These are phyloP conservation scores for Nicotiana paniculata DNA, from an alignment of 257 asterid genomes.

Conservation along the genomic window DNA sequence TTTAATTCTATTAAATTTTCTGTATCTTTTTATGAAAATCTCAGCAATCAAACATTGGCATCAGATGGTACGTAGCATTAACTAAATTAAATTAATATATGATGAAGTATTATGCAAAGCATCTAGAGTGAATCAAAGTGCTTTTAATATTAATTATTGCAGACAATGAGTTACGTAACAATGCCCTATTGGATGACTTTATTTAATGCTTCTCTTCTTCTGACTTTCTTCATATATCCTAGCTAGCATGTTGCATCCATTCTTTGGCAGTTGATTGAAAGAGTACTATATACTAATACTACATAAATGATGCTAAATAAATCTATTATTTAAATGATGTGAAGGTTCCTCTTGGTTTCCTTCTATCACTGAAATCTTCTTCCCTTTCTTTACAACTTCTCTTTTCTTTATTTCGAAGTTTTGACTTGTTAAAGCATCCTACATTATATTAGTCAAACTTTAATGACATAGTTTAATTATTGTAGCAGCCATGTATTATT, in stretches of 20 bases:
- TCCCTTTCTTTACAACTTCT: not conserved
- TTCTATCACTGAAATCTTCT: not conserved
- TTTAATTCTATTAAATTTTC: no score
- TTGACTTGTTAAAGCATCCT: not conserved
- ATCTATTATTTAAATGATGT: not conserved
- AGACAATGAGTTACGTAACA: not conserved
- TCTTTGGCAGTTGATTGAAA: not conserved
- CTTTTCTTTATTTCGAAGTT: not conserved
- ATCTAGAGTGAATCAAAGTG: not conserved
- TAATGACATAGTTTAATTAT: not conserved
- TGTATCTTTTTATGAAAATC: not conserved
- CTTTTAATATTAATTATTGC: not conserved
- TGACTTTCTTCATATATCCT: conserved; percentile 1
- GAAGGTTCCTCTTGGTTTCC: not conserved
- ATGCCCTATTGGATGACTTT: conserved; percentile 9
- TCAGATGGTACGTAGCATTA: not conserved
- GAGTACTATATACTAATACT: no score
- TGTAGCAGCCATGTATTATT: not conserved
- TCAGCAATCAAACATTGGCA: not conserved
- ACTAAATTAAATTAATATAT: not conserved
- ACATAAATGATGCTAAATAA: not conserved
- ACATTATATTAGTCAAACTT: not conserved
- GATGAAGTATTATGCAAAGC: not conserved
- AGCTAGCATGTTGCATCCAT: not conserved
- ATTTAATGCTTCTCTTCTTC: conserved; percentile 8